A percentile compares a stretch with the other conserved stretches of the same genome.
Evolutionary conservation across 441 rosid genomes (phyloP).

Genomic region (Eutrema salsugineum): DNA sequence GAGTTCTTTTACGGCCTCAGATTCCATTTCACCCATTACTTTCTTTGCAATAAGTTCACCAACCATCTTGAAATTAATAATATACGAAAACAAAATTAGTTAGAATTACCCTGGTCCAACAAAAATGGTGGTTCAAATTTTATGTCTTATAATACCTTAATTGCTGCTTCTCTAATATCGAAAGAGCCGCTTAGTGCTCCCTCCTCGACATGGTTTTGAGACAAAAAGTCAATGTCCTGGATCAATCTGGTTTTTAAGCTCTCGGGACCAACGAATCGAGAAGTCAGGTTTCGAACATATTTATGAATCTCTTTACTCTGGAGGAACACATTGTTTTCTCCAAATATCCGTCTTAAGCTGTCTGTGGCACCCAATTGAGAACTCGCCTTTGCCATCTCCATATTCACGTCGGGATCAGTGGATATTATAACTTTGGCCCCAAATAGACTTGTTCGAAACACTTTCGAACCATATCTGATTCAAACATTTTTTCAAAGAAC

Average conservation of each 20-base stretch:
- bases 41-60: neutral
- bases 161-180: no score
- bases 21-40: neutral
- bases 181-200: no score
- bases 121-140: no score
- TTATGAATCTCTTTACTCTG: neutral
- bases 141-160: no score
- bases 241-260: neutral
- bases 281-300: slow-evolving; percentile 13
- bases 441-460: slow-evolving; percentile 17
- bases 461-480: neutral
- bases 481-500: neutral
- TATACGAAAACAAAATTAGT: no score
- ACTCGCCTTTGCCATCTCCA: slow-evolving; percentile 7
- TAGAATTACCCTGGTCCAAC: no score
- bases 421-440: slow-evolving; percentile 10
- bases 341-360: slow-evolving; percentile 11
- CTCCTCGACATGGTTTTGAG: no score
- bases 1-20: neutral
- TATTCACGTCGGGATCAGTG: slow-evolving; percentile 6
- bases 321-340: slow-evolving; percentile 1
- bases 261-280: neutral
- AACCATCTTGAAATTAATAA: neutral
- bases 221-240: no score
- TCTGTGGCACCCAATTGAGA: neutral